Percentiles rank a stretch among this genome's conserved stretches.
These are phyloP conservation scores for Leccinum angustisporum DNA, from an alignment of 1,284 basidiomycete genomes.

Conservation along the genomic window DNA sequence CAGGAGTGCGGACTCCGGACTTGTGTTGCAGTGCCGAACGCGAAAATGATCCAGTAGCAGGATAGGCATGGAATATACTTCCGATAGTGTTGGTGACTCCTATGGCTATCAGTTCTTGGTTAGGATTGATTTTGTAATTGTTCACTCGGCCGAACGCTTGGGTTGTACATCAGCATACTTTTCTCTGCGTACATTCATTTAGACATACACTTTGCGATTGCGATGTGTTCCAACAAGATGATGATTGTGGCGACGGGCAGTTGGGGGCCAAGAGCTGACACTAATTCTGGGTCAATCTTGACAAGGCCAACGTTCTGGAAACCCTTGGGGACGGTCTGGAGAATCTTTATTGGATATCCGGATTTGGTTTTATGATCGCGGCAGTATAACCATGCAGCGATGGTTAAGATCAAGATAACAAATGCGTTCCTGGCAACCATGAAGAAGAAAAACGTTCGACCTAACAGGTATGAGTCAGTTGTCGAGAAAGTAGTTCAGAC, in stretches of 20 bases:
- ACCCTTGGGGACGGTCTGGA: conserved; percentile 81
- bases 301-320: conserved; percentile 79
- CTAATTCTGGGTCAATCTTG: conserved; percentile 59
- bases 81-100: conserved; percentile 91
- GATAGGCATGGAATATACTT: conserved; percentile 88
- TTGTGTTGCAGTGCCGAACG: conserved; percentile 95
- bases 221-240: conserved; percentile 94
- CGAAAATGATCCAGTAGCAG: conserved; percentile 97
- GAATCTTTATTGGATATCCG: conserved; percentile 85
- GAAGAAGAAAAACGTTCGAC: conserved; percentile 83
- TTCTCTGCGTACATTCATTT: background rate
- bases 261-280: conserved; percentile 72
- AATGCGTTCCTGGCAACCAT: conserved; percentile 86
- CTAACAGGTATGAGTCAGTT: conserved; percentile 33
- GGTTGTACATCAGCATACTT: conserved; percentile 14
- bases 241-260: conserved; percentile 95
- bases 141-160: conserved; percentile 92
- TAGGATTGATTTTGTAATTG: conserved; percentile 96
- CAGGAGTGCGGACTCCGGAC: conserved; percentile 93
- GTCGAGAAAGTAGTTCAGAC: background rate
- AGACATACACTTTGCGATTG: conserved; percentile 81
- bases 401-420: conserved; percentile 80
- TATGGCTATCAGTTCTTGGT: conserved; percentile 96
- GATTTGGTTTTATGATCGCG: conserved; percentile 55
- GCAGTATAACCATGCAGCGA: conserved; percentile 84